Base-by-base conservation (phyloP, 2,329 filamentous ascomycete genomes). In the Cephalotrichum gorgonifer region DNA sequence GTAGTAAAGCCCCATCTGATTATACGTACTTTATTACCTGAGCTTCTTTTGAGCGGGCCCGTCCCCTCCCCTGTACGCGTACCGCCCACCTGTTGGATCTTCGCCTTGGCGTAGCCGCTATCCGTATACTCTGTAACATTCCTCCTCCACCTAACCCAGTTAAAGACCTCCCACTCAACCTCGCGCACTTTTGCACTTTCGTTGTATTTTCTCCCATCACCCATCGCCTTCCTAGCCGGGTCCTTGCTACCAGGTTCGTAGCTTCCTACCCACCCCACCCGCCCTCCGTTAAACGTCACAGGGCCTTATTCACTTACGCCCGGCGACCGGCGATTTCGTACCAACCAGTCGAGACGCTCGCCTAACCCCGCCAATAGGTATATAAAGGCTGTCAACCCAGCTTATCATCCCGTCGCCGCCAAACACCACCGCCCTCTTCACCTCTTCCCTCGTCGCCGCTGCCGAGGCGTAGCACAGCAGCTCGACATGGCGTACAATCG, bases 401-500 rank as follows among this genome's bases (percentile, higher is more conserved):
- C 35, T 17, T 20, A 20, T 11, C 35, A 11, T 33, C n/a, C n/a
- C 35, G n/a, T 39, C 17, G 15, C 9, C 5, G 11, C 8, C 17
- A 9, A 3, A 20, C 35, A 39, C 11, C 2, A 11, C 17, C 35
- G n/a, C n/a, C n/a, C n/a, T n/a, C n/a, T n/a, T n/a, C n/a, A n/a
- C n/a, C n/a, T n/a, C n/a, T n/a, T n/a, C n/a, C n/a, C n/a, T n/a
- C n/a, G n/a, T n/a, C n/a, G n/a, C n/a, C n/a, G n/a, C n/a, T n/a
- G n/a, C n/a, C n/a, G n/a, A n/a, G n/a, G n/a, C 35, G 9, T 11
- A 5, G 12, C 5, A 22, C 35, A 22, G n/a, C 17, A 20, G 35
- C 35, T 17, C 55, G 67, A 63, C 53, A 97, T 97, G 91, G 91
- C 91, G 50, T 97, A 97, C 76, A 95, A 95, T 70, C 83, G 82